Evolutionary conservation across 257 asterid species (phyloP), one percentile per base, ranked within the genome.

Genomic region (Ballota nigra): DNA sequence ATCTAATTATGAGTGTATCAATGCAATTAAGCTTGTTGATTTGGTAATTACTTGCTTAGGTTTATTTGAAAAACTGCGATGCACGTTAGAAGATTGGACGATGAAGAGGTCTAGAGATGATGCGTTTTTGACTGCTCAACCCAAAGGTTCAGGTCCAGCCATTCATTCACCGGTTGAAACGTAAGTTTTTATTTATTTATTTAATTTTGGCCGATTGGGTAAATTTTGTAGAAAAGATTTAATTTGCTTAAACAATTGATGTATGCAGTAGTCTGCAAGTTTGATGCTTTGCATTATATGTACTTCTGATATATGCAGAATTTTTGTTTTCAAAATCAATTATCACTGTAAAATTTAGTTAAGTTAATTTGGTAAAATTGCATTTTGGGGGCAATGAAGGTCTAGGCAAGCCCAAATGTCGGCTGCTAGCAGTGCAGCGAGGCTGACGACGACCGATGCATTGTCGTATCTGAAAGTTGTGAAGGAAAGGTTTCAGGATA

Each of bases 31-130:
- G 77, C 69, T 77, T 63, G 68, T 51, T 81, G 72, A 55, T 75
- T 75, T 68, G 69, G 19, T 78, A 43, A 66, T 75, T 80, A 43
- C 47, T 40, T 51, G 63, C 71, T 56, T 73, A 77, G 69, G 36
- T 78, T 29, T 73, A 76, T 72, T 63, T 47, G 77, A 70, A 52
- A 20, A 56, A 18, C 41, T 19, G 34, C 28, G 53, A 19, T 36
- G 34, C 29, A 58, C 61, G 40, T 29, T 51, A 53, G 56, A 28
- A 53, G 70, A 58, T 69, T 76, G 67, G 68, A 26, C 16, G 80
- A 88, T 93, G 97, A 89, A 86, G 88, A 82, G 88, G 97, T 76
- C 86, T 53, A 75, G 87, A 77, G 96, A 91, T 41, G 97, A 80
- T 63, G 79, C 69, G 51, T 77, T 66, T 71, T 67, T 51, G 86